Base-by-base conservation (phyloP, 805 yeast species). In the Jamesozyma spencerorum region DNA sequence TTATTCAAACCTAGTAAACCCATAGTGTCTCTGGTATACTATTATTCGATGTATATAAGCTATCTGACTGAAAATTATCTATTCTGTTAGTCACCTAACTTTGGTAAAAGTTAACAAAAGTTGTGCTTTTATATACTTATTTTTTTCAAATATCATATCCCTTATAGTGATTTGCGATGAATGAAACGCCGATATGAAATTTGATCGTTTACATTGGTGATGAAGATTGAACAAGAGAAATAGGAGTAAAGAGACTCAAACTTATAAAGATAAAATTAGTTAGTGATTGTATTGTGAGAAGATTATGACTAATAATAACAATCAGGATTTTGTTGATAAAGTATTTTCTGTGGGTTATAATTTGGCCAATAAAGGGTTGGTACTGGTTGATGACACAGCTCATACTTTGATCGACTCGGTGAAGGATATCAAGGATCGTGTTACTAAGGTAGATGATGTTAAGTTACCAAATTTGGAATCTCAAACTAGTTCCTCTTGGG, bases 1-100 rank as follows among this genome's bases (percentile, higher is more conserved):
- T 92, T 92, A 66, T 88, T 92, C 59, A 90, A 69, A 40, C 85
- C 86, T 83, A 80, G 77, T 15, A 34, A 27, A 5, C 18, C 6
- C 17, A 10, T 6, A n/a, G n/a, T 32, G 13, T 3, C 17, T 20
- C 3, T 17, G 14, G 5, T 26, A 35, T 40, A 13, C 33, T 34
- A 29, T n/a, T 17, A 29, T 31, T 7, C 12, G 7, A 6, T 22
- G 10, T 22, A 7, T 22, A n/a, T n/a, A n/a, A n/a, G n/a, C n/a
- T n/a, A n/a, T n/a, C n/a, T n/a, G n/a, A n/a, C n/a, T n/a, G n/a
- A n/a, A n/a, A n/a, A n/a, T n/a, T n/a, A n/a, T n/a, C n/a, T n/a
- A n/a, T n/a, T n/a, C n/a, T n/a, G n/a, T n/a, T n/a, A n/a, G n/a
- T n/a, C n/a, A n/a, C n/a, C n/a, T n/a, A n/a, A n/a, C n/a, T n/a